phyloP scores from a whole-genome alignment of 1,284 basidiomycete species.

The Sporisorium reilianum region DNA sequence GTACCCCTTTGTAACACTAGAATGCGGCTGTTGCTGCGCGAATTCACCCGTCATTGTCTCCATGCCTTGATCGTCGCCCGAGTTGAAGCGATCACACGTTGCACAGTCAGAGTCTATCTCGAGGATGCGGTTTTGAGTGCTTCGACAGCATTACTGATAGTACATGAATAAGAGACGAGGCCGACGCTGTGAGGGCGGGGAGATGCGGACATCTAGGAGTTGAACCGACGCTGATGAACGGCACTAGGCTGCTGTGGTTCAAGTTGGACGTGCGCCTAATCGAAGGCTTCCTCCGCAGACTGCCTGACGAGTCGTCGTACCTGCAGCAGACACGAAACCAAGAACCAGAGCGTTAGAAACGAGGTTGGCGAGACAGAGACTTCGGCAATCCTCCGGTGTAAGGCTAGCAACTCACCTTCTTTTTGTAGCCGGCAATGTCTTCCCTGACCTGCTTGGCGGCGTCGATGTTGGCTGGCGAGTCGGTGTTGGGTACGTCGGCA shows the following conservation, averaged over 20 bases:
- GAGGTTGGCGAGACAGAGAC: neutral
- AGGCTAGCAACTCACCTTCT: slow-evolving; percentile 50
- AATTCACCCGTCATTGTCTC: slow-evolving; percentile 9
- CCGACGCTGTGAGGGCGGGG: neutral
- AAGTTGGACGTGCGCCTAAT: slow-evolving; percentile 15
- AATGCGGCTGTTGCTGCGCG: slow-evolving; percentile 16
- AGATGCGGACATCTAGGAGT: slow-evolving; percentile 4
- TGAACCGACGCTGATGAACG: neutral
- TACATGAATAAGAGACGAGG: slow-evolving; percentile 14
- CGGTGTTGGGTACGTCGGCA: slow-evolving; percentile 89
- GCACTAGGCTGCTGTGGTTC: too few relatives aligned
- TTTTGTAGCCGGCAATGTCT: slow-evolving; percentile 66
- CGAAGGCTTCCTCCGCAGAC: slow-evolving; percentile 64
- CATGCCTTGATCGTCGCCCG: neutral
- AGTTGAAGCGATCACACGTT: neutral
- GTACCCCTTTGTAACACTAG: slow-evolving; percentile 33
- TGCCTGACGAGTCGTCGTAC: slow-evolving; percentile 65
- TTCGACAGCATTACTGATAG: slow-evolving; percentile 14
- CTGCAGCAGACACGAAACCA: slow-evolving; percentile 8
- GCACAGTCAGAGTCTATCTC: neutral
- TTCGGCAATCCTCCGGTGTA: neutral
- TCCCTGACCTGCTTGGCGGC: slow-evolving; percentile 73
- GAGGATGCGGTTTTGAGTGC: neutral
- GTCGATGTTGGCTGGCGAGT: slow-evolving; percentile 97
- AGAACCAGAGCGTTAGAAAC: slow-evolving; percentile 2